Base-by-base conservation (phyloP, 2,329 filamentous ascomycete genomes). In the Aspergillus sp. region DNA sequence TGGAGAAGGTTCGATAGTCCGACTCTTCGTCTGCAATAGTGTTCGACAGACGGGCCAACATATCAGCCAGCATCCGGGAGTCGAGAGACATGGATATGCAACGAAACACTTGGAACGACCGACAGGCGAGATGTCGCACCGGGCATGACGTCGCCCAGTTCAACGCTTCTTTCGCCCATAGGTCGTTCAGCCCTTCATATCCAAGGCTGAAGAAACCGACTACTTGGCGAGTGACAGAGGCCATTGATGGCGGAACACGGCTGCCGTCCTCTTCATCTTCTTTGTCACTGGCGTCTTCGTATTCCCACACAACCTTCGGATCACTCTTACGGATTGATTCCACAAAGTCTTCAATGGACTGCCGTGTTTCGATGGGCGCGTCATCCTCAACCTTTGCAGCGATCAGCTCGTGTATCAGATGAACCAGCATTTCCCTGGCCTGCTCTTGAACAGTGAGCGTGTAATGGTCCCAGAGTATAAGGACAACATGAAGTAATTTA, bases 121-220 rank as follows among this genome's bases (percentile, higher is more conserved):
- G 89, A 73, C 96, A 99, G 2, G 95, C 95, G 55, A 99, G 82
- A 78, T 99, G 95, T 52, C 94, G 85, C 5, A 99, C 96, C 0
- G 95, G 92, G 73, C 96, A 99, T 3, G 93, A 97, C 0, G 95
- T 98, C 9, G 95, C 96, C 95, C 95, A 99, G 10, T 90, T 92
- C 63, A 99, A 80, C 0, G 94, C 94, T 32, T 96, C 84, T 65
- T 91, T 91, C 7, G 90, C 92, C 94, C 94, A 98, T 55, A 94
- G 86, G 68, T 96, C 92, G 69, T 92, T 92, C 64, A 99, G 89
- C 0, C 90, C 88, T 4, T 93, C 92, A 70, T 92, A 96, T 1
- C 89, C 89, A 50, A 93, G 81, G 64, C 91, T 88, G 72, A 99
- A 97, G 32, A 95, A 92, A 67, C 88, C 87, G 58, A 97, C 86